Conservation (phyloP, 768 basidiomycete species). For the Leccinum rimulosum region DNA sequence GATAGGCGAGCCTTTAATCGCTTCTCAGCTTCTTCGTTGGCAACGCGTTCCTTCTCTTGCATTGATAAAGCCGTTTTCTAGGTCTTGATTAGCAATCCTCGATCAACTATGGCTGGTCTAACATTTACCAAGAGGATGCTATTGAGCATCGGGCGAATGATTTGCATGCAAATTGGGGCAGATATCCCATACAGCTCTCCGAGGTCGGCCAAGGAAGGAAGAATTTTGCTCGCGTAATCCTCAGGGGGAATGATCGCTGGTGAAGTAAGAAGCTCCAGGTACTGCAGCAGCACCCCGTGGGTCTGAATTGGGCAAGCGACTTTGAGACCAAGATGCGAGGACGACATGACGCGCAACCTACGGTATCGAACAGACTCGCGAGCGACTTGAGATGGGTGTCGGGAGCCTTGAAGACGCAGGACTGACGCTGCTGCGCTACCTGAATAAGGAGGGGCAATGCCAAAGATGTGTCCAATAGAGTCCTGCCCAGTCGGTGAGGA, state of each 20-base stretch:
- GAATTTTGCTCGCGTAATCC: conserved; percentile 70
- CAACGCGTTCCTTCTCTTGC: conserved; percentile 66
- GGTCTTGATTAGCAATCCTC: conserved; percentile 5
- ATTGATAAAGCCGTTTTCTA: conserved; percentile 61
- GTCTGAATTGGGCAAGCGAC: conserved; percentile 49
- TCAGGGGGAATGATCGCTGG: conserved; percentile 62
- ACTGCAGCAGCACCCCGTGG: conserved; percentile 90
- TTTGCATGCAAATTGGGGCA: conserved; percentile 90
- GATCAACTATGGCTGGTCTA: neutral
- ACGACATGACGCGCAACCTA: conserved; percentile 41
- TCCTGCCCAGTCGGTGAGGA: conserved; percentile 63
- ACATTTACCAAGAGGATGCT: conserved; percentile 54
- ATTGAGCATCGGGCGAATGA: conserved; percentile 81
- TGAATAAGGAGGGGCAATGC: conserved; percentile 90
- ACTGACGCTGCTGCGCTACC: conserved; percentile 87
- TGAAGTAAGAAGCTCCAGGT: conserved; percentile 81
- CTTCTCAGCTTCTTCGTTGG: conserved; percentile 76
- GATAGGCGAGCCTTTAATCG: conserved; percentile 72
- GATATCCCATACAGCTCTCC: conserved; percentile 76
- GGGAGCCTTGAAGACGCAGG: conserved; percentile 71
- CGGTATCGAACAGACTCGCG: conserved; percentile 84
- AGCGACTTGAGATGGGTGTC: conserved; percentile 84
- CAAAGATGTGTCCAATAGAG: conserved; percentile 64
- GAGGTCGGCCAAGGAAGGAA: conserved; percentile 75
- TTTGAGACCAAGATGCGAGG: conserved; percentile 19